Evolutionary conservation across 2,329 filamentous ascomycete species (phyloP).

Genomic region (Pseudocercospora crystallina): DNA sequence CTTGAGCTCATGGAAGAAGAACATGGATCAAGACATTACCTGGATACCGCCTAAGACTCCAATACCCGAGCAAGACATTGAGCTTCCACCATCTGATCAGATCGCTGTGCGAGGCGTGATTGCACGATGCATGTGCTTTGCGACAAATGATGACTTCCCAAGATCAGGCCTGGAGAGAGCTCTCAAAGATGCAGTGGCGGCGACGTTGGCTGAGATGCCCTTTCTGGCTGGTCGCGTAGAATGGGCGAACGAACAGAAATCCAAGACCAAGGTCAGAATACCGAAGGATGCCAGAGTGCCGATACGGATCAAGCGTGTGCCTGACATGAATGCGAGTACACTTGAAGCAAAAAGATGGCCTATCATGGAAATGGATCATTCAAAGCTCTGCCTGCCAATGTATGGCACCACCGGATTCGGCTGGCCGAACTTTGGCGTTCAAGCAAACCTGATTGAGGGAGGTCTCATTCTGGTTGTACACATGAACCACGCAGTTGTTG

Average conservation of each 20-base stretch:
- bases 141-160: slow-evolving; percentile 1
- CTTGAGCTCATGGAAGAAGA: no score
- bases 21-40: neutral
- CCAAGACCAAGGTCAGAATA: slow-evolving; percentile 10
- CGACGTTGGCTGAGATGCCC: slow-evolving; percentile 11
- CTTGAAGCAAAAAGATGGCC: slow-evolving; percentile 19
- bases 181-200: slow-evolving; percentile 9
- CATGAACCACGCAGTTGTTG: slow-evolving; percentile 19
- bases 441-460: slow-evolving; percentile 17
- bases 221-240: slow-evolving; percentile 10
- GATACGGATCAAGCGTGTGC: slow-evolving; percentile 10
- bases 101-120: slow-evolving; percentile 13
- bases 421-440: slow-evolving; percentile 16
- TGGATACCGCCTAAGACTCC: slow-evolving; percentile 12
- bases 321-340: slow-evolving; percentile 4
- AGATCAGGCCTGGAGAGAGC: slow-evolving; percentile 10
- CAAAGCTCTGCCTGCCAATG: slow-evolving; percentile 8
- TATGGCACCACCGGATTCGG: slow-evolving; percentile 12
- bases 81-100: slow-evolving; percentile 16
- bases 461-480: slow-evolving; percentile 14
- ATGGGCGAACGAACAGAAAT: slow-evolving; percentile 11
- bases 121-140: slow-evolving; percentile 15
- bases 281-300: slow-evolving; percentile 11
- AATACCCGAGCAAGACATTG: slow-evolving; percentile 14
- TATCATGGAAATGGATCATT: neutral